Evolutionary conservation across 1,139 yeast genomes (phyloP).

Genomic region (Yamadazyma sp.): DNA sequence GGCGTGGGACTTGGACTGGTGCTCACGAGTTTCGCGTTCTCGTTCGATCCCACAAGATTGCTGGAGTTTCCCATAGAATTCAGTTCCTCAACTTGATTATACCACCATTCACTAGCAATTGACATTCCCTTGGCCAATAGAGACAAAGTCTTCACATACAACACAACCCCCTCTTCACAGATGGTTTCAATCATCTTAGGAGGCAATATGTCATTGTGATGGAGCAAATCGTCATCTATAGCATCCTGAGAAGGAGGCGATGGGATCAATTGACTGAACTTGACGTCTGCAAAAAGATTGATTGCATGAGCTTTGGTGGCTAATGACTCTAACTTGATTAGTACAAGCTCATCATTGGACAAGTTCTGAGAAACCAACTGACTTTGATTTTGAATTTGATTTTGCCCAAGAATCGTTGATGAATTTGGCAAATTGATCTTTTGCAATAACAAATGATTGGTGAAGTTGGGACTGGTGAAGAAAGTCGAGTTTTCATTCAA

Average conservation of each 20-base stretch:
- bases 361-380: constrained; percentile 5
- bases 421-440: constrained; percentile 23
- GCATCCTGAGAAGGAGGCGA: constrained; percentile 61
- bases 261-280: constrained; percentile 80
- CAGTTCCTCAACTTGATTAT: constrained; percentile 30
- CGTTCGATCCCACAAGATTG: neutral
- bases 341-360: constrained; percentile 38
- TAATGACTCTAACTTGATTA: constrained; percentile 61
- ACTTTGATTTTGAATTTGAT: constrained; percentile 1
- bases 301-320: constrained; percentile 92
- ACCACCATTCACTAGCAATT: constrained; percentile 89
- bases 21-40: neutral
- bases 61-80: neutral
- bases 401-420: constrained; percentile 7
- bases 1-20: constrained; percentile 10
- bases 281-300: constrained; percentile 85
- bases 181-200: constrained; percentile 58
- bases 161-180: constrained; percentile 83
- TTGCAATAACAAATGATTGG: constrained; percentile 34
- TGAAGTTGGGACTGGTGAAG: constrained; percentile 35
- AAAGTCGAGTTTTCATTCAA: constrained; percentile 18
- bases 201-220: constrained; percentile 49
- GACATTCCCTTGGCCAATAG: constrained; percentile 84
- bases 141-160: constrained; percentile 81
- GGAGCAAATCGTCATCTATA: constrained; percentile 41